Evolutionary conservation across 495 filamentous ascomycete genomes (phyloP).

Genomic region (Penicillium daleae): DNA sequence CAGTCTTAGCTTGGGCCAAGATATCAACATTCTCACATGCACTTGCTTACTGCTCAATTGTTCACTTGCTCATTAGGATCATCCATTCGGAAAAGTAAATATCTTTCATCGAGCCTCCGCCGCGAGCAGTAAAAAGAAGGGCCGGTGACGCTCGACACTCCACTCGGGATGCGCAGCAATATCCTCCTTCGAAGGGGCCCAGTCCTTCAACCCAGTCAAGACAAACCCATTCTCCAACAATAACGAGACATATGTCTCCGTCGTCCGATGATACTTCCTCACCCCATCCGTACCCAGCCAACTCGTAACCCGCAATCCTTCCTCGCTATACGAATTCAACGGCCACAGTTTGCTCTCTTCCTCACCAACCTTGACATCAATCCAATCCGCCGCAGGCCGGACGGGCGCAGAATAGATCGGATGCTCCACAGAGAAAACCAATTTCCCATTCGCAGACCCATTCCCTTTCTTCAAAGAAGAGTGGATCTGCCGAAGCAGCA

Average conservation of each 20-base stretch:
- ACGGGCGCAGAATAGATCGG: slow-evolving; percentile 27
- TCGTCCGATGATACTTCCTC: slow-evolving; percentile 33
- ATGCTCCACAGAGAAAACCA: slow-evolving; percentile 32
- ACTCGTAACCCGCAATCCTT: slow-evolving; percentile 24
- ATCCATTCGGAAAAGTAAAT: neutral
- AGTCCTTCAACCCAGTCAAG: slow-evolving; percentile 29
- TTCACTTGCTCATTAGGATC: no score
- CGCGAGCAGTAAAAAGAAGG: slow-evolving; percentile 27
- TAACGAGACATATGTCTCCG: slow-evolving; percentile 27
- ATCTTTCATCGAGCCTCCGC: slow-evolving; percentile 12
- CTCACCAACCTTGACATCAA: neutral
- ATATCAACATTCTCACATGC: neutral
- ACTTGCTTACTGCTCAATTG: neutral
- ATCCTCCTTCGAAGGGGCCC: slow-evolving; percentile 21
- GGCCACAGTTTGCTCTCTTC: slow-evolving; percentile 21
- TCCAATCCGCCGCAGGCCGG: slow-evolving; percentile 19
- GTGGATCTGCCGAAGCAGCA: slow-evolving; percentile 20
- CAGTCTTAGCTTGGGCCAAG: neutral
- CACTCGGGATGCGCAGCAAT: slow-evolving; percentile 21
- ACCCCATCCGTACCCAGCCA: slow-evolving; percentile 31
- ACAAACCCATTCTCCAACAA: slow-evolving; percentile 27
- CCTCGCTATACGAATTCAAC: slow-evolving; percentile 28
- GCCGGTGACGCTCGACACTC: slow-evolving; percentile 26
- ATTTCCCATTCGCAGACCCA: slow-evolving; percentile 2
- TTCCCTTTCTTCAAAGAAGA: slow-evolving; percentile 10